A percentile compares a stretch with the other conserved stretches of the same genome.
phyloP scores from a whole-genome alignment of 2,329 filamentous ascomycete species.

The Pyricularia pennisetigena region DNA sequence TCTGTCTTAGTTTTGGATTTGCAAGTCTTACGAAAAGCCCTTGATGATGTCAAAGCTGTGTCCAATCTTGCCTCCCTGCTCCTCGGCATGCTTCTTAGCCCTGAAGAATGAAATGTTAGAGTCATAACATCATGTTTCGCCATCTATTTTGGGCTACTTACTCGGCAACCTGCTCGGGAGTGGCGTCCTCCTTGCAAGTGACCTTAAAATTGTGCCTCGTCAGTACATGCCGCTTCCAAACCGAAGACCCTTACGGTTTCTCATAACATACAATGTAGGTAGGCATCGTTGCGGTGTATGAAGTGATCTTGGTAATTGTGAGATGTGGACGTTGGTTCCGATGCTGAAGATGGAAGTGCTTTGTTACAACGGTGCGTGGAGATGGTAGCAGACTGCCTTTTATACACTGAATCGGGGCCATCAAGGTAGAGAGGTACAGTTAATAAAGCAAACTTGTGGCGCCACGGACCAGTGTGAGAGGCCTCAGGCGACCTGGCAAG shows the following conservation, averaged over 20 bases:
- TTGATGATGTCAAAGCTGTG: conserved; percentile 84
- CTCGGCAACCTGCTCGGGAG: conserved; percentile 57
- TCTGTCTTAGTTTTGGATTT: background rate
- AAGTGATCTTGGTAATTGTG: background rate
- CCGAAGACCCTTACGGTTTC: background rate
- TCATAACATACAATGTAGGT: conserved; percentile 12
- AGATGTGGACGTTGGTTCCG: background rate
- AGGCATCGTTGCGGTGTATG: conserved; percentile 10
- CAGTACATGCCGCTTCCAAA: background rate
- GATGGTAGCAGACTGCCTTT: conserved; percentile 1
- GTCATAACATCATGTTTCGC: background rate
- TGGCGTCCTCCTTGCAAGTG: conserved; percentile 64
- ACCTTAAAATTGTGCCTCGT: conserved; percentile 48
- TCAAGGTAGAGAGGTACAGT: background rate
- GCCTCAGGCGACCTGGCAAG: background rate
- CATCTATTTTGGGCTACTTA: conserved; percentile 25
- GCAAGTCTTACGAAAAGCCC: conserved; percentile 73
- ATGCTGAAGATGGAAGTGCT: background rate
- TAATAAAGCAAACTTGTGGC: background rate
- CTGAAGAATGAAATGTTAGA: conserved; percentile 27
- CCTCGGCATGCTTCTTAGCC: conserved; percentile 63
- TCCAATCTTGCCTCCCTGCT: conserved; percentile 74
- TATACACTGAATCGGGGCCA: background rate
- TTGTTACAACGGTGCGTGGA: background rate
- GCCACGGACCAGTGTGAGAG: background rate